Evolutionary conservation across 2,329 filamentous ascomycete genomes (phyloP), one percentile per base, ranked within the genome.

Genomic region (Furcasterigmium sp.): DNA sequence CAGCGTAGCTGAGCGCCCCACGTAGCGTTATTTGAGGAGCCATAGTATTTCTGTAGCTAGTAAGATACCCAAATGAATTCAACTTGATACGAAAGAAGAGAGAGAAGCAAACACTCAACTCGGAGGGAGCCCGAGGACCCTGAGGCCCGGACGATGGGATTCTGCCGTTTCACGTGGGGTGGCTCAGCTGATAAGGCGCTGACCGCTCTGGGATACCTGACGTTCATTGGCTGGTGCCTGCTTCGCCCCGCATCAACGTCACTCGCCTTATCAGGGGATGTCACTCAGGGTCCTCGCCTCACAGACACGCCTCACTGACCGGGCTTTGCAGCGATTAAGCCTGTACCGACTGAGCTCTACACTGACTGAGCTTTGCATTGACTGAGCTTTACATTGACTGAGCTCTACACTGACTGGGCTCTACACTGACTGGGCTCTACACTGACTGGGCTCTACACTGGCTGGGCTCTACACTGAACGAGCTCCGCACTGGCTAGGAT

Each of bases 21-120:
- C 42, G 42, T 8, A 44, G 37, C 10, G 42, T 40, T 38, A 37
- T 28, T 36, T 35, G 39, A 4, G 41, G 41, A 23, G 20, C 41
- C 41, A 43, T 43, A 8, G 18, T 35, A 17, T 17, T 18, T 35
- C 11, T 35, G n/a, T 32, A 15, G 29, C 5, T 32, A 7, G 17
- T 32, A 8, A 3, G 29, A n/a, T 32, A 15, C 25, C 17, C 3
- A n/a, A n/a, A n/a, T n/a, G n/a, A n/a, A n/a, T n/a, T n/a, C n/a
- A n/a, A n/a, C n/a, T n/a, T n/a, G n/a, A n/a, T n/a, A 32, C 29
- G 29, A n/a, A 15, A 32, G 29, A 32, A 15, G 14, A 8, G 29
- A 14, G 29, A 32, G 29, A n/a, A n/a, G n/a, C n/a, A n/a, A n/a
- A 32, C 8, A 14, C 14, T 15, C 17, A 15, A 32, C 17, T 14